These are phyloP conservation scores for Cenchrus fungigraminus DNA, from an alignment of 176 grass and related monocot species.

Conservation along the genomic window DNA sequence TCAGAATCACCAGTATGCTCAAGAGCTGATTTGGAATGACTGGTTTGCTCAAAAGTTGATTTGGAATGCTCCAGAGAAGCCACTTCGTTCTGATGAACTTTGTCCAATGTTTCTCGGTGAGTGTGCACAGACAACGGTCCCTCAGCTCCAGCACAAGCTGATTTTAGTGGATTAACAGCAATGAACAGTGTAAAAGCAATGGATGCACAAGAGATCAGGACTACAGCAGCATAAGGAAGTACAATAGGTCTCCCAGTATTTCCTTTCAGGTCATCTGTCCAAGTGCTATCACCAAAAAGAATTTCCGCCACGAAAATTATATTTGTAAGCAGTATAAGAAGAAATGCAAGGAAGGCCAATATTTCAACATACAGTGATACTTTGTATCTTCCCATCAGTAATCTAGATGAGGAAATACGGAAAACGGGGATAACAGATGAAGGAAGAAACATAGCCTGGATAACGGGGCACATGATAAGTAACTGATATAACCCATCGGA, in stretches of 20 bases:
- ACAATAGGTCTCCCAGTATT: slow-evolving; percentile 54
- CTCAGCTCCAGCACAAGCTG: slow-evolving; percentile 54
- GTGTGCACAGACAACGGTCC: slow-evolving; percentile 20
- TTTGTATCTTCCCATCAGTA: slow-evolving; percentile 73
- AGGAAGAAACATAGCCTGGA: slow-evolving; percentile 83
- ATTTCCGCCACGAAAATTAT: slow-evolving; percentile 77
- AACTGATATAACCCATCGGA: slow-evolving; percentile 74
- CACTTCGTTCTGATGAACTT: slow-evolving; percentile 25
- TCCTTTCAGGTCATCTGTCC: slow-evolving; percentile 75
- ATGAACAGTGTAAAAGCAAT: slow-evolving; percentile 67
- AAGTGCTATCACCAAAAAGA: slow-evolving; percentile 81
- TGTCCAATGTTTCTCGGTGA: slow-evolving; percentile 1
- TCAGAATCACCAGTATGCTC: slow-evolving; percentile 40
- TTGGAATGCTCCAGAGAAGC: slow-evolving; percentile 26
- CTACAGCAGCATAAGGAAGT: slow-evolving; percentile 53
- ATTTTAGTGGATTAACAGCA: slow-evolving; percentile 77
- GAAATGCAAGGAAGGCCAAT: slow-evolving; percentile 66
- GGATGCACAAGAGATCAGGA: slow-evolving; percentile 63
- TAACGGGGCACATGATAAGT: slow-evolving; percentile 68
- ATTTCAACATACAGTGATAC: slow-evolving; percentile 63
- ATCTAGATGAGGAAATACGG: slow-evolving; percentile 69
- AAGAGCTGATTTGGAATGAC: slow-evolving; percentile 35
- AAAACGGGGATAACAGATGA: slow-evolving; percentile 80
- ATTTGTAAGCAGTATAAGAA: slow-evolving; percentile 66
- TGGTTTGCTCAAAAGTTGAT: slow-evolving; percentile 28